Conservation (phyloP, 1,284 basidiomycete genomes). For the Pseudozyma sp. region DNA sequence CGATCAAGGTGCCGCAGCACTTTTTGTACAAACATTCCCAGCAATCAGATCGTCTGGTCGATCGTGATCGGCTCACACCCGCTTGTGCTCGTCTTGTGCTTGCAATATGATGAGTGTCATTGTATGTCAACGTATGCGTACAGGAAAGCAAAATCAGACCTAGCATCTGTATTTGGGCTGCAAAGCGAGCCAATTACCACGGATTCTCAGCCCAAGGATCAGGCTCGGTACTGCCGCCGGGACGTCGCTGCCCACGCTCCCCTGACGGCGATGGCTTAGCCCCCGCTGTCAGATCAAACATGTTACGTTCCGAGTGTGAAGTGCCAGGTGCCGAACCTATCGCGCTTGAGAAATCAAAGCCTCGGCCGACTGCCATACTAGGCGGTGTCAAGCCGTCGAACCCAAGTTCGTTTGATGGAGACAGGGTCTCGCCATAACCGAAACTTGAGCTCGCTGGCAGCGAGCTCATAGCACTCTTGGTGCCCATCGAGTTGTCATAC, state of each 20-base stretch:
- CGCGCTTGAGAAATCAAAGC: slow-evolving; percentile 29
- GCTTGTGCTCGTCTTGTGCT: not conserved
- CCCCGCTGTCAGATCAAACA: slow-evolving; percentile 15
- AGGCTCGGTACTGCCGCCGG: slow-evolving; percentile 15
- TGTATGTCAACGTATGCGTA: not conserved
- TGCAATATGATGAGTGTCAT: not conserved
- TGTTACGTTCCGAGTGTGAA: slow-evolving; percentile 21
- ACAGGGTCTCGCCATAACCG: slow-evolving; percentile 14
- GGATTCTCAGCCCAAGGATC: slow-evolving; percentile 54
- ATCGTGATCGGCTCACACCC: too few relatives aligned
- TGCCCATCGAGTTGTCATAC: slow-evolving; percentile 32
- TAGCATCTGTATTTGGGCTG: not conserved
- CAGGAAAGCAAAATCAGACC: not conserved
- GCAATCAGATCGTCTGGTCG: too few relatives aligned
- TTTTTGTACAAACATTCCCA: not conserved
- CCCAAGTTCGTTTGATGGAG: slow-evolving; percentile 11
- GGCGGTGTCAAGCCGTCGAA: slow-evolving; percentile 33
- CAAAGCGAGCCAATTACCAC: slow-evolving; percentile 13
- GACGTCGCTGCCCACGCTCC: slow-evolving; percentile 25
- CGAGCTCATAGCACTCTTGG: slow-evolving; percentile 26
- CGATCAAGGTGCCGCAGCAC: slow-evolving; percentile 32
- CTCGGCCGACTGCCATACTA: slow-evolving; percentile 29
- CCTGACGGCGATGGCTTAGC: slow-evolving; percentile 20
- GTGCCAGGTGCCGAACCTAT: slow-evolving; percentile 9
- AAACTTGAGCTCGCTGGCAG: slow-evolving; percentile 17